Percentiles rank a stretch among this genome's conserved stretches.
phyloP scores from a whole-genome alignment of 2,329 filamentous ascomycete species.

The Salinomyces thailandicus region DNA sequence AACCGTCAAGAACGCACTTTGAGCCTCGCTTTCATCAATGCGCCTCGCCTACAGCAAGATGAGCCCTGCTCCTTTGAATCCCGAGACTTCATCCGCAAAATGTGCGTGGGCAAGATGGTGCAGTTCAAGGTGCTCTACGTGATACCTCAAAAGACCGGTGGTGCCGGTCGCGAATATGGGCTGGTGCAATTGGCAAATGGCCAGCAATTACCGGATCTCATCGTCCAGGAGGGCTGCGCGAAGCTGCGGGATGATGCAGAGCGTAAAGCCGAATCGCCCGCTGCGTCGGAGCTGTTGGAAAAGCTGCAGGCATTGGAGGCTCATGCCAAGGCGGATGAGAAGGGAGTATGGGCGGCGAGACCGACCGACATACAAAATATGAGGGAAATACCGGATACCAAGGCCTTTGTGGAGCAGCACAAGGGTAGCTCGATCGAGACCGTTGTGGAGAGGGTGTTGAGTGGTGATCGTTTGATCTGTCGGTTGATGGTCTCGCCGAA shows the following conservation, averaged over 20 bases:
- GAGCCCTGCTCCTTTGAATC: slow-evolving; percentile 83
- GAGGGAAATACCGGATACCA: slow-evolving; percentile 69
- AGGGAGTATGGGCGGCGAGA: slow-evolving; percentile 67
- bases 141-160: slow-evolving; percentile 53
- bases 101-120: slow-evolving; percentile 75
- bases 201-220: slow-evolving; percentile 65
- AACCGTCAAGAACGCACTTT: slow-evolving; percentile 73
- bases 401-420: slow-evolving; percentile 66
- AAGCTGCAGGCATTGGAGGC: slow-evolving; percentile 67
- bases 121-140: slow-evolving; percentile 80
- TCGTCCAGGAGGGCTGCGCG: slow-evolving; percentile 80
- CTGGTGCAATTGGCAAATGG: slow-evolving; percentile 66
- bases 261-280: slow-evolving; percentile 76
- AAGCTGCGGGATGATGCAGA: slow-evolving; percentile 92
- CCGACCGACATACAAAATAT: slow-evolving; percentile 60
- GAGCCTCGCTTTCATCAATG: slow-evolving; percentile 84
- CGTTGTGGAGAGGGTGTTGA: slow-evolving; percentile 82
- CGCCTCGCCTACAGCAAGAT: slow-evolving; percentile 50
- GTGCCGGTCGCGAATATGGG: slow-evolving; percentile 74
- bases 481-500: slow-evolving; percentile 70
- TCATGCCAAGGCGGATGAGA: slow-evolving; percentile 65
- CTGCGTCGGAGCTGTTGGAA: slow-evolving; percentile 59
- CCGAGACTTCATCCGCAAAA: slow-evolving; percentile 77
- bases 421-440: slow-evolving; percentile 73
- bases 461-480: slow-evolving; percentile 79